Evolutionary conservation across 768 basidiomycete species (phyloP), one percentile per base, ranked within the genome.

Genomic region (Kwoniella pini): DNA sequence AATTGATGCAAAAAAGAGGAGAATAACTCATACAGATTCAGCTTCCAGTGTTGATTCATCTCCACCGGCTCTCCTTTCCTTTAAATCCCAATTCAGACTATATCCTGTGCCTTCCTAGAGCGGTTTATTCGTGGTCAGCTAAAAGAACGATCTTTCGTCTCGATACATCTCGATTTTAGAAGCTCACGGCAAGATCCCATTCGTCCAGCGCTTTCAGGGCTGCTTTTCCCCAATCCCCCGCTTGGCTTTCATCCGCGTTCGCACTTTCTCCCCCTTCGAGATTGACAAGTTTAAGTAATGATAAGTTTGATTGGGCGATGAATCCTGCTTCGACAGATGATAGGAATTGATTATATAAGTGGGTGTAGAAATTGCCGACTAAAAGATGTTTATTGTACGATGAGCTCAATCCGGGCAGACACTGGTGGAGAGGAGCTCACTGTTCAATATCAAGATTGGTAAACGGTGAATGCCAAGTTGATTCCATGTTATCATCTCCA

Each of bases 401-500:
- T n/a, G n/a, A n/a, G n/a, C n/a, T n/a, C n/a, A n/a, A n/a, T n/a
- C n/a, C n/a, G n/a, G n/a, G n/a, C n/a, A n/a, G n/a, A n/a, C n/a
- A n/a, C n/a, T n/a, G n/a, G n/a, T n/a, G n/a, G n/a, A n/a, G n/a
- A n/a, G n/a, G 26, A 43, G 53, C 77, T 65, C 46, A 76, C 77
- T 69, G 74, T 97, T 95, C n/a, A 96, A 73, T 24, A 96, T 80
- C 42, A 96, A 79, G 40, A 96, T 88, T 13, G 94, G 77, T n/a
- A 72, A 59, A 19, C 70, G 66, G 87, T 93, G 71, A 15, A 67
- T 65, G 10, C 64, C 61, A 22, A 72, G 60, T 72, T 97, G 95
- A 19, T 89, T 90, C 95, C 95, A 99, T 0, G 94, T 96, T 13
- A 87, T 84, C 63, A 90, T 93, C 79, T 98, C 95, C 27, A 96